Conservation (phyloP, 78 protist genomes). For the Anaeramoeba ignava region DNA sequence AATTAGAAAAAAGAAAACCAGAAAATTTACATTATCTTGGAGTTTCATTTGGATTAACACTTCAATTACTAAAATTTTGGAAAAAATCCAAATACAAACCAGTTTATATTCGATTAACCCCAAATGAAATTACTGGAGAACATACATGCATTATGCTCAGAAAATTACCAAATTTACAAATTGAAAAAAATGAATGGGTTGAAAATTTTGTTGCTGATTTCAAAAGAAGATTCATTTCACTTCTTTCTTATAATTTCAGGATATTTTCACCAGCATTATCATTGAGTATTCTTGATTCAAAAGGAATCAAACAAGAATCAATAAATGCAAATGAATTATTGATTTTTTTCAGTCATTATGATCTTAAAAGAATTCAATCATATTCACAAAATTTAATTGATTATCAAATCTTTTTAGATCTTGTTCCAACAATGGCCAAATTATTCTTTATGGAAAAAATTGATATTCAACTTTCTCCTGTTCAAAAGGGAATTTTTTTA, state of each 20-base stretch:
- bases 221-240: conserved; percentile 28
- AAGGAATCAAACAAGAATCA: not conserved
- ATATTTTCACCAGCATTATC: conserved; percentile 7
- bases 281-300: not conserved
- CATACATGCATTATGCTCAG: conserved; percentile 79
- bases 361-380: not conserved
- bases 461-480: conserved; percentile 15
- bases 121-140: conserved; percentile 93
- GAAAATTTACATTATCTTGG: conserved; percentile 86
- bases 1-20: conserved; percentile 20
- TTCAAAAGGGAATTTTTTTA: conserved; percentile 68
- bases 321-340: not conserved
- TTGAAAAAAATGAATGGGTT: not conserved
- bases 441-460: conserved; percentile 38
- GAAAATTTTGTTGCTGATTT: conserved; percentile 18
- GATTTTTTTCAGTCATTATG: not conserved
- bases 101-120: conserved; percentile 65
- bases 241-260: conserved; percentile 33
- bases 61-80: conserved; percentile 77
- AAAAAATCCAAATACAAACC: conserved; percentile 36
- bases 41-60: conserved; percentile 58
- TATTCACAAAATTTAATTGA: conserved; percentile 57
- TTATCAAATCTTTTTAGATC: conserved; percentile 71
- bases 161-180: conserved; percentile 6
- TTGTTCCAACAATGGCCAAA: conserved; percentile 63